Evolutionary conservation across 306 rosid genomes (phyloP), one percentile per base, ranked within the genome.

Genomic region (Coriaria nepalensis): DNA sequence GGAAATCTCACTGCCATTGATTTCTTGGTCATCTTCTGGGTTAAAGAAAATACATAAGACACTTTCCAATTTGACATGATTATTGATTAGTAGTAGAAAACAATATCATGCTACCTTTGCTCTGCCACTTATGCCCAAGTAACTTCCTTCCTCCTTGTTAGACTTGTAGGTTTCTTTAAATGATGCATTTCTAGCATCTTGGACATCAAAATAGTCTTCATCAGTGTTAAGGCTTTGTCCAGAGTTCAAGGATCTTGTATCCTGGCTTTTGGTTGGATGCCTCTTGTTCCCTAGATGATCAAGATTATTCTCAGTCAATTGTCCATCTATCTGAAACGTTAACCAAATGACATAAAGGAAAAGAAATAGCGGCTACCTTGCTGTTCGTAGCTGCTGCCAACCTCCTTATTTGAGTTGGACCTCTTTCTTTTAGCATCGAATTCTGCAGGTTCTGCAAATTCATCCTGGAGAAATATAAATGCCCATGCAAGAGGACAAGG

Each of bases 1-100:
- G 94, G 86, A 69, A 77, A 90, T 55, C 71, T 81, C 14, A 55
- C 45, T 63, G 65, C 78, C 77, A 66, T 64, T 13, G 49, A 52
- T 55, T 71, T 73, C 66, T 61, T 77, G 45, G 58, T 64, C 56
- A 40, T 42, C 48, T 51, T 38, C 97, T 84, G 76, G 55, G 69
- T 33, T 48, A 61, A 64, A 53, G 41, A 50, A 42, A 58, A 49
- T 29, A 56, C 32, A 33, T 35, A 41, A 55, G 45, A 8, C 56
- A 48, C 39, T 49, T 12, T 13, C 34, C 39, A 35, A 45, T 48
- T 38, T 54, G 35, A 13, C 47, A 65, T 40, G 62, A 48, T 49
- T 45, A 54, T 63, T 40, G 62, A 48, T 49, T 45, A 54, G 49
- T 47, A 53, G 44, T 53, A 13, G 32, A 50, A 11, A 63, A 43